Conservation (phyloP, 2,329 filamentous ascomycete genomes). For the Aquanectria penicillioides region DNA sequence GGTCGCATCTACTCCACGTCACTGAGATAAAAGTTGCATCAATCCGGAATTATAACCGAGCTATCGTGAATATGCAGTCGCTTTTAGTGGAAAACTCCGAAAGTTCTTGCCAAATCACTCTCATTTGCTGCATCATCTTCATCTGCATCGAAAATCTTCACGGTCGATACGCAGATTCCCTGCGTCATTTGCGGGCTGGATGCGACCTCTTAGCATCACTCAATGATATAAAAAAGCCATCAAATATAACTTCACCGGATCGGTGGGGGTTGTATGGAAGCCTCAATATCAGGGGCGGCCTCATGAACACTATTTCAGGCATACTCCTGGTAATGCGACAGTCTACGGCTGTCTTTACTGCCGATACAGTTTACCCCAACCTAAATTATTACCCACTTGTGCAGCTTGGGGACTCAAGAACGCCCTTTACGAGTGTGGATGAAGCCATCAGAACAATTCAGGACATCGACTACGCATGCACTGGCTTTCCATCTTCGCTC, state of each 20-base stretch:
- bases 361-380: not conserved
- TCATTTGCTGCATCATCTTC: not conserved
- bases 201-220: not conserved
- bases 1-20: not conserved
- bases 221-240: not conserved
- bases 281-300: not conserved
- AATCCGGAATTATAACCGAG: not conserved
- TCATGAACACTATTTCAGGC: not conserved
- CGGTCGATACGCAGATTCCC: not conserved
- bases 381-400: not conserved
- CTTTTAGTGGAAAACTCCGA: not conserved
- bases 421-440: not conserved
- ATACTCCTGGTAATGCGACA: not conserved
- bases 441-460: not conserved
- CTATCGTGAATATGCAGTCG: not conserved
- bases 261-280: too few relatives aligned
- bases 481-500: not conserved
- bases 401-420: not conserved
- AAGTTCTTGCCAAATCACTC: not conserved
- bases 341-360: not conserved
- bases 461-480: not conserved
- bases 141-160: not conserved
- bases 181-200: not conserved
- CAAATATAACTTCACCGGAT: not conserved
- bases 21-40: not conserved